Evolutionary conservation across 345 rosid genomes (phyloP).

Genomic region (Arabidopsis arenosa): DNA sequence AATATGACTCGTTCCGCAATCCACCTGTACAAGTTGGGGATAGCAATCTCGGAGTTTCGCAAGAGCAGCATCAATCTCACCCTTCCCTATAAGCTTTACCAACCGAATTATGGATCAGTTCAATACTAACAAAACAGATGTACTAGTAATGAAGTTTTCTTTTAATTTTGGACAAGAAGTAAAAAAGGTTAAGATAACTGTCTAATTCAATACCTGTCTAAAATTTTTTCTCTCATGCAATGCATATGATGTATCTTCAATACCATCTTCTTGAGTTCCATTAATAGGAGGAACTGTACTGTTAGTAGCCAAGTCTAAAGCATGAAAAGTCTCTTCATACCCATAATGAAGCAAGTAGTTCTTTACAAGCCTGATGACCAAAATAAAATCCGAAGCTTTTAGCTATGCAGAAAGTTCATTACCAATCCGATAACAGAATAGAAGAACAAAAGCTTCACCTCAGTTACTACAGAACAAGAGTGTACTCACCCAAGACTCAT

Average conservation of each 20-base stretch:
- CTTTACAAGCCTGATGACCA: constrained; percentile 70
- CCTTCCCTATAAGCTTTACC: constrained; percentile 83
- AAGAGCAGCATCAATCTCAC: constrained; percentile 79
- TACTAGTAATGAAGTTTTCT: constrained; percentile 11
- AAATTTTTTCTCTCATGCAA: constrained; percentile 71
- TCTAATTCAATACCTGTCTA: constrained; percentile 65
- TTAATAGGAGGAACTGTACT: constrained; percentile 63
- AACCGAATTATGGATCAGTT: constrained; percentile 34
- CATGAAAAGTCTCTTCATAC: constrained; percentile 81
- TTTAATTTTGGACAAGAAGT: not conserved
- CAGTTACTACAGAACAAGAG: constrained; percentile 3
- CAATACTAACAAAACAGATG: not conserved
- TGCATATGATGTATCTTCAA: constrained; percentile 65
- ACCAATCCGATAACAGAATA: not conserved
- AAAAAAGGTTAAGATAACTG: not conserved
- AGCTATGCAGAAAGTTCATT: not conserved
- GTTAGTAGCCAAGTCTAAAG: constrained; percentile 74
- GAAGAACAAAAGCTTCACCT: not conserved
- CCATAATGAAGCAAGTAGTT: constrained; percentile 88
- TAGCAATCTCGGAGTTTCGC: constrained; percentile 70
- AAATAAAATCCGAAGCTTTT: not conserved
- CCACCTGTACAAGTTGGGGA: constrained; percentile 87
- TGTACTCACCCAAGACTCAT: constrained; percentile 67
- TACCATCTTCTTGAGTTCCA: constrained; percentile 64
- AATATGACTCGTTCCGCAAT: not conserved